phyloP scores from a whole-genome alignment of 176 grass and related monocot genomes.

The Eleusine coracana region DNA sequence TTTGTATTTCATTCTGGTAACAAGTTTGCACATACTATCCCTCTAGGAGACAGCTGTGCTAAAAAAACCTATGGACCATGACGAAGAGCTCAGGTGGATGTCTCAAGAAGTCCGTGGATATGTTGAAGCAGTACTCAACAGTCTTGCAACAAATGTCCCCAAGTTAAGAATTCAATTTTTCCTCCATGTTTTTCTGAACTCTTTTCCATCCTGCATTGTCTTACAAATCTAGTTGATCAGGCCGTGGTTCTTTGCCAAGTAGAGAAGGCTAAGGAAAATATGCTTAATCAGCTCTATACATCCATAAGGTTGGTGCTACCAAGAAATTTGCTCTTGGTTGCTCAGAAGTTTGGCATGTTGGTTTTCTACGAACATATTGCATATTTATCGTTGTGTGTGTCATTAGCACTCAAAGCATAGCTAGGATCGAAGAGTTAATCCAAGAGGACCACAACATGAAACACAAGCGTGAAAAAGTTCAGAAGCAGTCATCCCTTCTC shows the following conservation, averaged over 20 bases:
- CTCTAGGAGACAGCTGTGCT: conserved; percentile 58
- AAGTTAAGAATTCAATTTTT: conserved; percentile 57
- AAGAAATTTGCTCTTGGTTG: conserved; percentile 14
- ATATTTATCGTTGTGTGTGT: conserved; percentile 9
- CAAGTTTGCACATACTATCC: conserved; percentile 19
- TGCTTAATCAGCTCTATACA: conserved; percentile 89
- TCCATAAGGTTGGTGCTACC: conserved; percentile 70
- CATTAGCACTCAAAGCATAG: conserved; percentile 62
- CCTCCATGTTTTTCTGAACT: not conserved
- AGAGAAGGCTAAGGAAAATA: conserved; percentile 86
- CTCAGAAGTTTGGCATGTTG: not conserved
- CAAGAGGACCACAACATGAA: conserved; percentile 88
- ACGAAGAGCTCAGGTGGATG: conserved; percentile 96
- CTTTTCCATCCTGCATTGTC: conserved; percentile 11
- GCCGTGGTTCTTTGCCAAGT: conserved; percentile 93
- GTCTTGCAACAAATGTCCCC: conserved; percentile 77
- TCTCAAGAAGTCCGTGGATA: conserved; percentile 92
- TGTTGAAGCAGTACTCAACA: conserved; percentile 74
- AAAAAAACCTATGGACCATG: conserved; percentile 75
- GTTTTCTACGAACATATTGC: not conserved
- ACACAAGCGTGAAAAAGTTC: conserved; percentile 56
- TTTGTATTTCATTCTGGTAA: conserved; percentile 22
- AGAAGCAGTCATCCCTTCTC: conserved; percentile 74
- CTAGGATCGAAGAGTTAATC: conserved; percentile 76
- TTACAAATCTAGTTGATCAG: conserved; percentile 46